These are phyloP conservation scores for Simmondsia chinensis DNA, from an alignment of 148 eudicot genomes.

Conservation along the genomic window DNA sequence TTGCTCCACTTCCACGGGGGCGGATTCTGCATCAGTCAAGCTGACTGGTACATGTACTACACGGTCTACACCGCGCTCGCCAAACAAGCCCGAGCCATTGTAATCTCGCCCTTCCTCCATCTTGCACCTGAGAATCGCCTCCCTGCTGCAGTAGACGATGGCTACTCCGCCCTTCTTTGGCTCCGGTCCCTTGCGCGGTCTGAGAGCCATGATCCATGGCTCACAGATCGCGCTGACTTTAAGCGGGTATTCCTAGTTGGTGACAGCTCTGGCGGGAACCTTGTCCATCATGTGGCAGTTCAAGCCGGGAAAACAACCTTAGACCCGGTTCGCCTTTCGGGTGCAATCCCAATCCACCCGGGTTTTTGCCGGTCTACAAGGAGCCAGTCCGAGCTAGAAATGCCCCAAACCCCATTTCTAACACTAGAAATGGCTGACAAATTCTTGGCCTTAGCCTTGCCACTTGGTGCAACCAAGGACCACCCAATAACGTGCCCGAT, in stretches of 20 bases:
- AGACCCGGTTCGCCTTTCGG: conserved; percentile 34
- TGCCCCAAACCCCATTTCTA: conserved; percentile 65
- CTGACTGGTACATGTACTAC: conserved; percentile 80
- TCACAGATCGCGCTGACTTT: conserved; percentile 36
- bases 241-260: conserved; percentile 62
- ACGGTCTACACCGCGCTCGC: conserved; percentile 43
- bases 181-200: conserved; percentile 26
- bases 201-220: conserved; percentile 23
- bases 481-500: conserved; percentile 73
- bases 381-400: conserved; percentile 70
- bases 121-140: conserved; percentile 71
- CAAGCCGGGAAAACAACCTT: conserved; percentile 33
- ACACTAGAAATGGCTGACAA: conserved; percentile 81
- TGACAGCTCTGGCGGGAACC: conserved; percentile 75
- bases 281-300: conserved; percentile 63
- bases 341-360: conserved; percentile 65
- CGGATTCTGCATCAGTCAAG: conserved; percentile 67
- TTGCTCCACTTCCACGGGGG: conserved; percentile 75
- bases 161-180: conserved; percentile 55
- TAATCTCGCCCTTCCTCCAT: conserved; percentile 53
- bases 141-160: conserved; percentile 61
- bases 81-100: conserved; percentile 20
- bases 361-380: conserved; percentile 45
- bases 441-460: conserved; percentile 51
- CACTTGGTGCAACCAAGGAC: conserved; percentile 62